A percentile compares a stretch with the other conserved stretches of the same genome.
Conservation (phyloP, 179 eudicot species). For the Camellia oleifera region DNA sequence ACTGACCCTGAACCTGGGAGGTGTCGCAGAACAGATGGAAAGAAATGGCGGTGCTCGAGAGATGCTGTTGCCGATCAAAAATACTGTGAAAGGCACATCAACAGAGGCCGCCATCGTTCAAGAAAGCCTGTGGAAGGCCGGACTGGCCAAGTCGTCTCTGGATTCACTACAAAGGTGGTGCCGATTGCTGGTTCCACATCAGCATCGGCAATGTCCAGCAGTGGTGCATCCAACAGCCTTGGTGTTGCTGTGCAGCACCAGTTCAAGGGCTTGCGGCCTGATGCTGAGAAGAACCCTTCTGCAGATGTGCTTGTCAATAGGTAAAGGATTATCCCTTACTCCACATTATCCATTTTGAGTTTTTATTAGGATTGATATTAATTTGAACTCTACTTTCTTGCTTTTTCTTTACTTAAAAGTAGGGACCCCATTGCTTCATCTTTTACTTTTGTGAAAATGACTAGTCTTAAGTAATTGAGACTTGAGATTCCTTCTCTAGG, state of each 20-base stretch:
- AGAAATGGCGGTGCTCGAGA: constrained; percentile 91
- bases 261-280: constrained; percentile 33
- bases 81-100: constrained; percentile 80
- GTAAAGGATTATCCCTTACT: constrained; percentile 17
- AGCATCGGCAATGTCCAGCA: constrained; percentile 40
- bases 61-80: constrained; percentile 81
- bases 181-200: constrained; percentile 44
- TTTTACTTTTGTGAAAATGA: constrained; percentile 28
- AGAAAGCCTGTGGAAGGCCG: constrained; percentile 99
- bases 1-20: constrained; percentile 82
- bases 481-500: constrained; percentile 32
- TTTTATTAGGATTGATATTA: not conserved
- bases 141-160: constrained; percentile 31
- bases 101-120: constrained; percentile 89
- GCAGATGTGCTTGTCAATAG: constrained; percentile 36
- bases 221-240: constrained; percentile 38
- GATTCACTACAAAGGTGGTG: constrained; percentile 40
- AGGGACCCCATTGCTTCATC: constrained; percentile 30
- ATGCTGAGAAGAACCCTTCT: constrained; percentile 32
- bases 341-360: not conserved
- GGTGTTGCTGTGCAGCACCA: constrained; percentile 27
- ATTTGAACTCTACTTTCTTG: constrained; percentile 7
- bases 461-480: constrained; percentile 22
- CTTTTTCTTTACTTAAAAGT: constrained; percentile 29
- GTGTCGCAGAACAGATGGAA: constrained; percentile 83